Evolutionary conservation across 208 protist species (phyloP).

Genomic region (Herpetomonas muscarum): DNA sequence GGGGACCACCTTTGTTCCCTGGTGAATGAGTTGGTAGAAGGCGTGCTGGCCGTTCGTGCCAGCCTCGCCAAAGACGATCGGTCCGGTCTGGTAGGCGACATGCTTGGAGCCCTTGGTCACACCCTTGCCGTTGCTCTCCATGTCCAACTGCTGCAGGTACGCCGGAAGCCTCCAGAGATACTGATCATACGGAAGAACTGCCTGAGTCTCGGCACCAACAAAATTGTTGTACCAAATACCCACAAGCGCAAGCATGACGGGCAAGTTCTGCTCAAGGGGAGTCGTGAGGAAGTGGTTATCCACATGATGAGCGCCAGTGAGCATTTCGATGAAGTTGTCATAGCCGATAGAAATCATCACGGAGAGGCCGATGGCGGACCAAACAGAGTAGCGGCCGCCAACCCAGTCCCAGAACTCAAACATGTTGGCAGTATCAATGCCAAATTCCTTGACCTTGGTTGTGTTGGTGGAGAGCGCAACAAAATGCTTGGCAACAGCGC

Average conservation of each 20-base stretch:
- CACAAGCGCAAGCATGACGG: slow-evolving; percentile 92
- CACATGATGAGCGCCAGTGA: slow-evolving; percentile 85
- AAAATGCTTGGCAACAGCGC: slow-evolving; percentile 95
- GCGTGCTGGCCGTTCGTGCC: slow-evolving; percentile 93
- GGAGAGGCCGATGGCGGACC: slow-evolving; percentile 95
- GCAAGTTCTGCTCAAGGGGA: slow-evolving; percentile 83
- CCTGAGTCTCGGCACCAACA: slow-evolving; percentile 91
- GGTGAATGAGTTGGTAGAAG: slow-evolving; percentile 98
- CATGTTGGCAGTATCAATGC: slow-evolving; percentile 96
- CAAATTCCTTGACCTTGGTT: slow-evolving; percentile 88
- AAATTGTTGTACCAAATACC: slow-evolving; percentile 98
- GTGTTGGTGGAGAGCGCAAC: slow-evolving; percentile 96
- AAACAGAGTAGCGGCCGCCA: slow-evolving; percentile 97
- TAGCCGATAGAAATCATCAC: slow-evolving; percentile 95
- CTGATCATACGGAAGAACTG: slow-evolving; percentile 98
- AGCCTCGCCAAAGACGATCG: slow-evolving; percentile 96
- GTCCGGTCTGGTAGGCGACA: slow-evolving; percentile 85
- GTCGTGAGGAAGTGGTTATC: slow-evolving; percentile 78
- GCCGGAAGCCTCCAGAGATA: slow-evolving; percentile 95
- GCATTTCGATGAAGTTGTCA: slow-evolving; percentile 93
- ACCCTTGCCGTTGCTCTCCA: slow-evolving; percentile 98
- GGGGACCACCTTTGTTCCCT: slow-evolving; percentile 96
- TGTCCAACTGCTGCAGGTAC: slow-evolving; percentile 98
- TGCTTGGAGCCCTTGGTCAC: slow-evolving; percentile 54
- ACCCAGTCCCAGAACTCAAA: slow-evolving; percentile 99